These are phyloP conservation scores for Phytophthora sojae DNA, from an alignment of 352 stramenopile species.

Conservation along the genomic window DNA sequence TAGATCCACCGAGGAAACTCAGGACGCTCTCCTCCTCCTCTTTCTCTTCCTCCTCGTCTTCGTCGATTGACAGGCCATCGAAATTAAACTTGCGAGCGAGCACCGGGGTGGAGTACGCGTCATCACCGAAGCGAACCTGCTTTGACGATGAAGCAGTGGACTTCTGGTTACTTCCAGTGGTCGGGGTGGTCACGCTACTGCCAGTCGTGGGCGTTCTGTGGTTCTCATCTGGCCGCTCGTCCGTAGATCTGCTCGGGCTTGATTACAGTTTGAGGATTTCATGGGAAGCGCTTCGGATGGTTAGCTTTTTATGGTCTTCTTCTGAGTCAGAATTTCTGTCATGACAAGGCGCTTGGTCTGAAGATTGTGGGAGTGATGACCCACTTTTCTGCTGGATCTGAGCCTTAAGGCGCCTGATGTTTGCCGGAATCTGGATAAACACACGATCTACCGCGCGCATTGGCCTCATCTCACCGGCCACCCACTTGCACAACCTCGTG, in stretches of 20 bases:
- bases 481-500: no score
- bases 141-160: constrained; percentile 46
- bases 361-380: no score
- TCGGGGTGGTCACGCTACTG: constrained; percentile 48
- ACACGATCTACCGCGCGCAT: no score
- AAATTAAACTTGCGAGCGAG: constrained; percentile 73
- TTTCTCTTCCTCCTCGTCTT: constrained; percentile 46
- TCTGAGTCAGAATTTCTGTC: no score
- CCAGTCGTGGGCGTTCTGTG: constrained; percentile 32
- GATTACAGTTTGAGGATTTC: no score
- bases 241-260: neutral
- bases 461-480: no score
- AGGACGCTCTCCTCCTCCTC: constrained; percentile 46
- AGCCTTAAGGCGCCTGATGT: no score
- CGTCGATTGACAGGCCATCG: constrained; percentile 58
- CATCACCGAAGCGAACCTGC: constrained; percentile 60
- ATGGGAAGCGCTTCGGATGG: no score
- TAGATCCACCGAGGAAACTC: constrained; percentile 65
- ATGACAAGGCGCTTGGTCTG: no score
- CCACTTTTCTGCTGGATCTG: no score
- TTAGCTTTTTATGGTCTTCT: no score
- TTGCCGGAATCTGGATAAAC: no score
- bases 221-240: constrained; percentile 5
- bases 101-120: constrained; percentile 64
- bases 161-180: constrained; percentile 62